A percentile compares a stretch with the other conserved stretches of the same genome.
phyloP scores from a whole-genome alignment of 116 monocot genomes.

The Papilionanthe hybrid region DNA sequence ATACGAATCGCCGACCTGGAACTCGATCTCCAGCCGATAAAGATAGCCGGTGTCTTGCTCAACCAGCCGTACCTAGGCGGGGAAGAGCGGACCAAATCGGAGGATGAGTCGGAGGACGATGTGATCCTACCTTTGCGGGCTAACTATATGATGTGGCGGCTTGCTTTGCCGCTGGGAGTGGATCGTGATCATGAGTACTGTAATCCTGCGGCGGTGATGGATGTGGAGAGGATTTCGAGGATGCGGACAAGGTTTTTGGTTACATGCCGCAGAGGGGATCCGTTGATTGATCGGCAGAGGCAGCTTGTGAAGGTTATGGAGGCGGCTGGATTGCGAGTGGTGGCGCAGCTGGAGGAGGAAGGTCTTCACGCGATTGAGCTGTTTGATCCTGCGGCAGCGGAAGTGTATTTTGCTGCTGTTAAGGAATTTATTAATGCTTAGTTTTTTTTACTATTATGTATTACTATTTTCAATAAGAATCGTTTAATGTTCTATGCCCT shows the following conservation, averaged over 20 bases:
- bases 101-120: slow-evolving; percentile 26
- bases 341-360: too few relatives aligned
- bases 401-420: slow-evolving; percentile 21
- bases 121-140: slow-evolving; percentile 31
- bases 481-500: too few relatives aligned
- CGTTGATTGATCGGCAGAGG: slow-evolving; percentile 47
- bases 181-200: slow-evolving; percentile 46
- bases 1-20: slow-evolving; percentile 5
- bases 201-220: slow-evolving; percentile 16
- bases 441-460: too few relatives aligned
- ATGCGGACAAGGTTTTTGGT: slow-evolving; percentile 41
- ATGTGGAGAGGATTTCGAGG: background rate
- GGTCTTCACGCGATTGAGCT: too few relatives aligned
- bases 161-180: slow-evolving; percentile 41
- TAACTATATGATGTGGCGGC: slow-evolving; percentile 48
- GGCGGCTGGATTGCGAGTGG: too few relatives aligned
- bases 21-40: background rate
- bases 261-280: slow-evolving; percentile 37
- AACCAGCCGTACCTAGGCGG: slow-evolving; percentile 49
- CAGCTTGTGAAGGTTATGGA: too few relatives aligned
- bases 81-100: slow-evolving; percentile 29
- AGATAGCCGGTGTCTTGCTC: slow-evolving; percentile 18
- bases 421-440: slow-evolving; percentile 17
- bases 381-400: slow-evolving; percentile 14
- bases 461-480: too few relatives aligned